These are phyloP conservation scores for Arbutus unedo DNA, from an alignment of 148 eudicot genomes.

Conservation along the genomic window DNA sequence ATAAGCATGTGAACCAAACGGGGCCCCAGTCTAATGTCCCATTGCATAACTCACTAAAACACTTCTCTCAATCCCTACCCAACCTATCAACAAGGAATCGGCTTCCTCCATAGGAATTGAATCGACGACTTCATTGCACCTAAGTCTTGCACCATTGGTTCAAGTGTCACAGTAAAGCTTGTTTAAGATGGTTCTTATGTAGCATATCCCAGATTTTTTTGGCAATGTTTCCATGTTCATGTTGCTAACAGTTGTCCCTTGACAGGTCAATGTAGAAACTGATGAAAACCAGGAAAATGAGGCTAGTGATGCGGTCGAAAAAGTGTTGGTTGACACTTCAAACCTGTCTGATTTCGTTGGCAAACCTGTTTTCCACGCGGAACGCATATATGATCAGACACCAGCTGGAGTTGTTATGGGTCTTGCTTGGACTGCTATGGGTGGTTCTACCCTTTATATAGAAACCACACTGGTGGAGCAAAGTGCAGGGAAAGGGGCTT, in stretches of 20 bases:
- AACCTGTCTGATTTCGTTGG: conserved; percentile 89
- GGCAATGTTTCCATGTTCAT: background rate
- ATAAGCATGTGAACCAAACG: background rate
- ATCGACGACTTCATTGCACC: too few relatives aligned
- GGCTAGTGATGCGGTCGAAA: conserved; percentile 38
- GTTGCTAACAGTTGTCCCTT: conserved; percentile 12
- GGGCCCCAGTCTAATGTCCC: background rate
- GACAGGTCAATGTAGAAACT: conserved; percentile 43
- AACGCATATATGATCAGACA: conserved; percentile 85
- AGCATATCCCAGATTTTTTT: background rate
- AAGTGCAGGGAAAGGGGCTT: conserved; percentile 88
- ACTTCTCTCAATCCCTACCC: background rate
- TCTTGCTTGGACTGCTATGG: conserved; percentile 99
- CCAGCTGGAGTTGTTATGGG: conserved; percentile 98
- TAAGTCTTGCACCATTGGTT: too few relatives aligned
- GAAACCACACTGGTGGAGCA: conserved; percentile 77
- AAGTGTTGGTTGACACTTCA: conserved; percentile 61
- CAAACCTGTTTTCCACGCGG: conserved; percentile 97
- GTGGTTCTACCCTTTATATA: conserved; percentile 93
- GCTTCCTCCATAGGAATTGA: too few relatives aligned
- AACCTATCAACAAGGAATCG: too few relatives aligned
- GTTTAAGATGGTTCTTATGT: conserved; percentile 3
- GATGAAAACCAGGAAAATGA: conserved; percentile 33
- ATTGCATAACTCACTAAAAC: background rate
- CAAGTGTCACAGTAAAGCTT: background rate